A percentile compares a stretch with the other conserved stretches of the same genome.
These are phyloP conservation scores for Sporobolus alterniflorus DNA, from an alignment of 202 grass and related monocot genomes.

Conservation along the genomic window DNA sequence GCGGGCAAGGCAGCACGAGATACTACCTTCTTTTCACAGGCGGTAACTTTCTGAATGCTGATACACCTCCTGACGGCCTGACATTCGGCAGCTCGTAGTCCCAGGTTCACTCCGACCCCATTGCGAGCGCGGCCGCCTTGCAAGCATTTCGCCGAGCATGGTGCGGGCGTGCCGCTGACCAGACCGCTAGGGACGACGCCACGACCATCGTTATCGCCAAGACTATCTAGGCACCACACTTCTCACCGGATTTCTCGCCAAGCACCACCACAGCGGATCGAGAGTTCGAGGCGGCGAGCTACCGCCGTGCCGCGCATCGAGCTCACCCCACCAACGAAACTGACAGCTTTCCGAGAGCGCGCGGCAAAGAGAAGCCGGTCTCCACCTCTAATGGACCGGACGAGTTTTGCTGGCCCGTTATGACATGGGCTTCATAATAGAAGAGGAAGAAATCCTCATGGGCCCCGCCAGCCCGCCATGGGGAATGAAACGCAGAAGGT, in stretches of 20 bases:
- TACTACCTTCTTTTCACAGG: neutral
- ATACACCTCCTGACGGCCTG: neutral
- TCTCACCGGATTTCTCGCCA: conserved; percentile 34
- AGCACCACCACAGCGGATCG: neutral
- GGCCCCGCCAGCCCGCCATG: neutral
- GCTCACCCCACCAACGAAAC: no score
- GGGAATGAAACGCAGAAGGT: conserved; percentile 21
- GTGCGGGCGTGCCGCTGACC: neutral
- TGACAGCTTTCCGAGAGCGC: no score
- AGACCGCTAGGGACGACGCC: neutral
- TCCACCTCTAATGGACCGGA: neutral
- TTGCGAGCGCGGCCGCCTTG: neutral
- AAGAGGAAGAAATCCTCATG: neutral
- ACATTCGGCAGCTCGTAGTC: neutral
- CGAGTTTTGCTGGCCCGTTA: neutral
- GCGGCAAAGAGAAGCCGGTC: no score
- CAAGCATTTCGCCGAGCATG: conserved; percentile 27
- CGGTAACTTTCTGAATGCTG: neutral
- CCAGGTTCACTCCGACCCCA: neutral
- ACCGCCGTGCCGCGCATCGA: neutral
- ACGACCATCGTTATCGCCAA: conserved; percentile 29
- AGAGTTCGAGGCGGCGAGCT: neutral
- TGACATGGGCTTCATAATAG: neutral
- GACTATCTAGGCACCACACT: conserved; percentile 35
- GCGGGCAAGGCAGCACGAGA: neutral